Conservation (phyloP, 2,329 filamentous ascomycete genomes). For the Drechslerella coelobrocha region DNA sequence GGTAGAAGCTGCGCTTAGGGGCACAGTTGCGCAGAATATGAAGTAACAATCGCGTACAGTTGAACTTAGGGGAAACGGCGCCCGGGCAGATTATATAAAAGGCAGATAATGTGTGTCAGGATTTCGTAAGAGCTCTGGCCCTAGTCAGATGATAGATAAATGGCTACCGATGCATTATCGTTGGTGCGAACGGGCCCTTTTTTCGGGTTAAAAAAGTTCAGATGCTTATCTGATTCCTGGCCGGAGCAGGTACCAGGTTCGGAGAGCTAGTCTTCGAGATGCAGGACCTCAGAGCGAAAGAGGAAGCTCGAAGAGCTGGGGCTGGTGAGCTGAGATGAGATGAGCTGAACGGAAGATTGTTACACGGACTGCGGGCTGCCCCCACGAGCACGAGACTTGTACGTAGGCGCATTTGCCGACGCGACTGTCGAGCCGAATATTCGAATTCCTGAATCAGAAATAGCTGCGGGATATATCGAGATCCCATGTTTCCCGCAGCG, state of each 20-base stretch:
- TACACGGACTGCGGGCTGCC: too few species aligned
- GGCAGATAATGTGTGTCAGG: slow-evolving; percentile 50
- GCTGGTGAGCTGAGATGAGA: slow-evolving; percentile 18
- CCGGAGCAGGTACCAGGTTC: not conserved
- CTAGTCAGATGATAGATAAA: slow-evolving; percentile 44
- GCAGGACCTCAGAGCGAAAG: not conserved
- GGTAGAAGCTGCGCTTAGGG: slow-evolving; percentile 49
- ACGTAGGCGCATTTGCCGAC: too few species aligned
- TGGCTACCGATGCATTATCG: not conserved
- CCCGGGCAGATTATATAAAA: slow-evolving; percentile 45
- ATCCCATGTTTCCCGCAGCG: too few species aligned
- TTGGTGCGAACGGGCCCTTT: not conserved
- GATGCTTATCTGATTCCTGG: not conserved
- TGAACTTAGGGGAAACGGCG: slow-evolving; percentile 48
- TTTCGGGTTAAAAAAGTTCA: not conserved
- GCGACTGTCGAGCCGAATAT: too few species aligned
- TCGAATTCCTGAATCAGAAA: too few species aligned
- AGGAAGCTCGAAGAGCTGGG: not conserved
- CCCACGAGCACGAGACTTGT: too few species aligned
- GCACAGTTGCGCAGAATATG: slow-evolving; percentile 33
- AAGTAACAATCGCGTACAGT: slow-evolving; percentile 44
- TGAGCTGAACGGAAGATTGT: too few species aligned
- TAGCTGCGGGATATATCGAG: too few species aligned
- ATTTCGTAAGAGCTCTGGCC: slow-evolving; percentile 48
- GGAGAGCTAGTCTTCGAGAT: slow-evolving; percentile 17